Evolutionary conservation across 441 rosid species (phyloP).

Genomic region (Cnidoscolus chayamansa): DNA sequence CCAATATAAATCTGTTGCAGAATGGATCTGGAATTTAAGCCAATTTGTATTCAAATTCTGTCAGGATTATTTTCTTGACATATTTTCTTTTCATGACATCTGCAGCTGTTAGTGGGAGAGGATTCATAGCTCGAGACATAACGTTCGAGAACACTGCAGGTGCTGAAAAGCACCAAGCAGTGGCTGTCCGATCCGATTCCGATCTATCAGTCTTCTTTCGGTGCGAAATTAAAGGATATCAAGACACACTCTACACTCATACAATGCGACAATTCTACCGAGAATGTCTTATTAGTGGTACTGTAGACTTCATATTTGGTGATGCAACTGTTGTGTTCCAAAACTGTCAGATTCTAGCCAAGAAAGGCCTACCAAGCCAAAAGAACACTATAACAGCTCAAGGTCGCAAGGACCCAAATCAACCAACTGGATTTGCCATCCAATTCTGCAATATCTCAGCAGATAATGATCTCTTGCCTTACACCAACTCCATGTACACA

Average conservation of each 20-base stretch:
- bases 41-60: not conserved
- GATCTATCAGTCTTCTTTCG: constrained; percentile 64
- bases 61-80: not conserved
- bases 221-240: constrained; percentile 66
- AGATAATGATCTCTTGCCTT: constrained; percentile 55
- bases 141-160: constrained; percentile 86
- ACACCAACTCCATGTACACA: constrained; percentile 47
- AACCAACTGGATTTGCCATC: constrained; percentile 67
- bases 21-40: too few relatives aligned
- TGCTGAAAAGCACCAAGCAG: constrained; percentile 77
- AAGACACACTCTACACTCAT: constrained; percentile 85
- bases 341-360: constrained; percentile 43
- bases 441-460: constrained; percentile 81
- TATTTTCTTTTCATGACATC: not conserved
- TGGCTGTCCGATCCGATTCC: constrained; percentile 72
- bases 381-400: constrained; percentile 68
- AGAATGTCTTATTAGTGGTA: constrained; percentile 63
- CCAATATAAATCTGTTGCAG: too few relatives aligned
- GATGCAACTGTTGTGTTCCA: constrained; percentile 59
- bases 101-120: constrained; percentile 86
- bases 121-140: constrained; percentile 76
- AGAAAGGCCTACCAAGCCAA: constrained; percentile 44
- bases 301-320: constrained; percentile 66
- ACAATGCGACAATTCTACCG: constrained; percentile 88
- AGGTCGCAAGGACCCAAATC: constrained; percentile 47